A percentile compares a stretch with the other conserved stretches of the same genome.
phyloP scores from a whole-genome alignment of 2,329 filamentous ascomycete genomes.

The Sclerotinia trifoliorum region DNA sequence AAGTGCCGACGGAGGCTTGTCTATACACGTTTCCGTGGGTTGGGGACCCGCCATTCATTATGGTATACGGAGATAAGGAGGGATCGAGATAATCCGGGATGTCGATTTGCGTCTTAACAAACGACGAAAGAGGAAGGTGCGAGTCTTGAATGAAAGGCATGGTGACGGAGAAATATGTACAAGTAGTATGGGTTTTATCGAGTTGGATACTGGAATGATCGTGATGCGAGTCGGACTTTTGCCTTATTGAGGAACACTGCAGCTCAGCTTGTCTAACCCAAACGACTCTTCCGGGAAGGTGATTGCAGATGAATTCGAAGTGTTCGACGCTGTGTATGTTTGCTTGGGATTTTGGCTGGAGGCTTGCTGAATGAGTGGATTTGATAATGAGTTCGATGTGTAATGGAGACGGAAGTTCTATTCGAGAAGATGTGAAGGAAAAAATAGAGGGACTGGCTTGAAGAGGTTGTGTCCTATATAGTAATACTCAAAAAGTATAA shows the following conservation, averaged over 20 bases:
- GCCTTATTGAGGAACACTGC: not conserved
- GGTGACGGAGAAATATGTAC: conserved; percentile 2
- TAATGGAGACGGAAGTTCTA: not conserved
- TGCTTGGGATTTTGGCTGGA: not conserved
- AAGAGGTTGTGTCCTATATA: conserved; percentile 7
- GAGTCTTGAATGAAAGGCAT: conserved; percentile 30
- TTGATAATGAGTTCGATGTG: conserved; percentile 4
- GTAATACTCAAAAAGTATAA: not conserved
- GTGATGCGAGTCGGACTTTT: conserved; percentile 8
- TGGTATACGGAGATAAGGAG: conserved; percentile 27
- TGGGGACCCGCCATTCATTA: conserved; percentile 26
- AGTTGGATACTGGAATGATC: conserved; percentile 8
- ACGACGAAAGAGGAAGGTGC: conserved; percentile 32
- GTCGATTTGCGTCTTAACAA: conserved; percentile 23
- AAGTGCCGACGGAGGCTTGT: conserved; percentile 22
- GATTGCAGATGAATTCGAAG: not conserved
- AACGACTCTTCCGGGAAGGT: conserved; percentile 10
- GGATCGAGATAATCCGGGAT: conserved; percentile 2
- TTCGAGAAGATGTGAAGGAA: conserved; percentile 4
- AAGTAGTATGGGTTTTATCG: not conserved
- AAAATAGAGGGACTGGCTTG: not conserved
- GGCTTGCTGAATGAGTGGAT: not conserved
- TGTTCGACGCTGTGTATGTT: conserved; percentile 1
- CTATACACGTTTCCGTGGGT: conserved; percentile 27
- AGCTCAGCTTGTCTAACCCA: conserved; percentile 9